Conservation (phyloP, 768 basidiomycete species). For the Pulveroboletus sp. region DNA sequence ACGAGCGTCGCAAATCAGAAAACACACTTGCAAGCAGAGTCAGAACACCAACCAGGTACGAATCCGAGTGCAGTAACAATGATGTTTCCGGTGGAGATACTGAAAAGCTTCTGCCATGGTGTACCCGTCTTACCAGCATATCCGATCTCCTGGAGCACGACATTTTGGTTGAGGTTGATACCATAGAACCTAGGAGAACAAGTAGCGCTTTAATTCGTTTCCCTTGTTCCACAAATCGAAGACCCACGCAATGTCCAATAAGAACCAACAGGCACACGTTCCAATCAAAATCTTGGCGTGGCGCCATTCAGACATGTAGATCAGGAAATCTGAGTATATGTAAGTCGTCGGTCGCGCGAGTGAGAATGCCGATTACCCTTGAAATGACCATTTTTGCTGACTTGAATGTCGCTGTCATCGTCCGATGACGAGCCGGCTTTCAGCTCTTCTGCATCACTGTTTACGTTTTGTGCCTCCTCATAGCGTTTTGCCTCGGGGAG, state of each 20-base stretch:
- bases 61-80: constrained; percentile 75
- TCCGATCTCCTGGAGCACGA: constrained; percentile 71
- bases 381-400: constrained; percentile 48
- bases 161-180: constrained; percentile 70
- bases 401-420: constrained; percentile 8
- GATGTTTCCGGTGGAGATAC: constrained; percentile 60
- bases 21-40: not conserved
- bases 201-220: not conserved
- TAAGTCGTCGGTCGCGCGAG: not conserved
- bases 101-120: constrained; percentile 62
- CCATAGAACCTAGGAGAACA: constrained; percentile 58
- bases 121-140: constrained; percentile 54
- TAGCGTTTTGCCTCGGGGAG: constrained; percentile 64
- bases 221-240: not conserved
- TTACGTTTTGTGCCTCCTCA: constrained; percentile 35
- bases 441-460: constrained; percentile 28
- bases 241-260: constrained; percentile 63
- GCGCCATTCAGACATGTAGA: constrained; percentile 69
- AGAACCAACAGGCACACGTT: constrained; percentile 68
- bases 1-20: not conserved
- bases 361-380: constrained; percentile 30
- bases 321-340: constrained; percentile 46
- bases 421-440: constrained; percentile 20
- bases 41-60: constrained; percentile 51
- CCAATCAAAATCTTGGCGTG: constrained; percentile 65